Conservation (phyloP, 2,329 filamentous ascomycete genomes). For the Colletotrichum sublineola region DNA sequence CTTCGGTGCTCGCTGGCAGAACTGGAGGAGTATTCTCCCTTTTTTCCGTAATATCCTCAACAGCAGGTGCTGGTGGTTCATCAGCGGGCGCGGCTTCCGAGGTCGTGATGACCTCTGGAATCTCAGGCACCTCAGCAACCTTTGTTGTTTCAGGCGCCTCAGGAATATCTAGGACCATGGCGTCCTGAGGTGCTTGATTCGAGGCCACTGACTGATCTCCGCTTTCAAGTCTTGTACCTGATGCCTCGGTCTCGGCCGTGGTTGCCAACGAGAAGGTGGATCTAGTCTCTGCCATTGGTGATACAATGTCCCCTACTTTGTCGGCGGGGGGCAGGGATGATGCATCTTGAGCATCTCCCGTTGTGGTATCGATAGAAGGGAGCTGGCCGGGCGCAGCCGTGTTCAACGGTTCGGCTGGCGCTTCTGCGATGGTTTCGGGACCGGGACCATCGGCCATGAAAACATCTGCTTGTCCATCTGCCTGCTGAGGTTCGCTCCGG, state of each 20-base stretch:
- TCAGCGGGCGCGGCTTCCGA: conserved; percentile 11
- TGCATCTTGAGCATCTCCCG: conserved; percentile 25
- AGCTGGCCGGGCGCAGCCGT: conserved; percentile 14
- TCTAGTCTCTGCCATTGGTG: conserved; percentile 36
- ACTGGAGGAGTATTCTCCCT: conserved; percentile 2
- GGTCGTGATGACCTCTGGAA: conserved; percentile 6
- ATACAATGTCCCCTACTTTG: conserved; percentile 38
- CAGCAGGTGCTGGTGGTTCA: conserved; percentile 9
- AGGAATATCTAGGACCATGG: conserved; percentile 32
- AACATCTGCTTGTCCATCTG: conserved; percentile 1
- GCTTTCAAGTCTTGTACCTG: conserved; percentile 30
- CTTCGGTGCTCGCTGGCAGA: not conserved
- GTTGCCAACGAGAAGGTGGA: conserved; percentile 38
- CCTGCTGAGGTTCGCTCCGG: not conserved
- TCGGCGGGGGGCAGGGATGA: conserved; percentile 34
- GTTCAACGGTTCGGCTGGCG: not conserved
- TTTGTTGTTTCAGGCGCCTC: not conserved
- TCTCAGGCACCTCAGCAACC: not conserved
- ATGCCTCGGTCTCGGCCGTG: conserved; percentile 36
- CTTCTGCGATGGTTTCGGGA: conserved; percentile 14
- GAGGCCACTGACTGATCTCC: conserved; percentile 32
- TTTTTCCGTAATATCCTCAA: conserved; percentile 20
- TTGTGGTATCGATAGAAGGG: conserved; percentile 10
- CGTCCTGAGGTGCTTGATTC: conserved; percentile 22
- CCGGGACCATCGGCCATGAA: conserved; percentile 26